phyloP scores from a whole-genome alignment of 106 monocot genomes.

The Dendrobium catenatum region DNA sequence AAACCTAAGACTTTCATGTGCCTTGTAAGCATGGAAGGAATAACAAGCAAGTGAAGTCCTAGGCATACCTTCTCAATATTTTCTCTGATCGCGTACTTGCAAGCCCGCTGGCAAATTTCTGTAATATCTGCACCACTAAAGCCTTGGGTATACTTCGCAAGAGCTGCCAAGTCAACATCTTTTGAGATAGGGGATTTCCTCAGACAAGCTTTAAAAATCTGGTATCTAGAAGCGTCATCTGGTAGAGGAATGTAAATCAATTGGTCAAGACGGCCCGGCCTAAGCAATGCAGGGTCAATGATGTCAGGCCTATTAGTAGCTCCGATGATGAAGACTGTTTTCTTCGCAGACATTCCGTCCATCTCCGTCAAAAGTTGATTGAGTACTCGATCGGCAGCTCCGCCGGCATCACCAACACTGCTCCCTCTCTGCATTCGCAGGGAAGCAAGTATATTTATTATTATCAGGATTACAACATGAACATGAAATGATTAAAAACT shows the following conservation, averaged over 20 bases:
- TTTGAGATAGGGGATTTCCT: constrained; percentile 85
- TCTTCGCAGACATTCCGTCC: constrained; percentile 93
- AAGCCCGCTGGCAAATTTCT: constrained; percentile 85
- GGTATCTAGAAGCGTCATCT: constrained; percentile 68
- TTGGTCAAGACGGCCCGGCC: constrained; percentile 86
- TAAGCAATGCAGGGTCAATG: constrained; percentile 75
- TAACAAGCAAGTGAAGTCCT: background rate
- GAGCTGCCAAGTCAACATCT: constrained; percentile 70
- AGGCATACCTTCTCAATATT: constrained; percentile 79
- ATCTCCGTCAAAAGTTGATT: constrained; percentile 89
- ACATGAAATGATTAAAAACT: background rate
- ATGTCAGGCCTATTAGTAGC: constrained; percentile 96
- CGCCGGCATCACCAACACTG: constrained; percentile 86
- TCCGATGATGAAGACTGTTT: constrained; percentile 87
- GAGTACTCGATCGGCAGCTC: constrained; percentile 83
- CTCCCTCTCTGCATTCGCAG: constrained; percentile 57
- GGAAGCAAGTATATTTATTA: background rate
- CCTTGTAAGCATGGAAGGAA: too few relatives aligned
- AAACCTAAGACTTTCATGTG: too few relatives aligned
- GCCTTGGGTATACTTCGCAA: constrained; percentile 85
- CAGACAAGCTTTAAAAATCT: constrained; percentile 81
- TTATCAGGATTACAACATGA: background rate
- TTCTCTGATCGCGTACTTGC: constrained; percentile 90
- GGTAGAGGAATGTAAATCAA: constrained; percentile 87
- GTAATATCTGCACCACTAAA: constrained; percentile 97